Percentiles rank a stretch among this genome's conserved stretches.
phyloP scores from a whole-genome alignment of 768 basidiomycete genomes.

The Clitopilus passeckerianus region DNA sequence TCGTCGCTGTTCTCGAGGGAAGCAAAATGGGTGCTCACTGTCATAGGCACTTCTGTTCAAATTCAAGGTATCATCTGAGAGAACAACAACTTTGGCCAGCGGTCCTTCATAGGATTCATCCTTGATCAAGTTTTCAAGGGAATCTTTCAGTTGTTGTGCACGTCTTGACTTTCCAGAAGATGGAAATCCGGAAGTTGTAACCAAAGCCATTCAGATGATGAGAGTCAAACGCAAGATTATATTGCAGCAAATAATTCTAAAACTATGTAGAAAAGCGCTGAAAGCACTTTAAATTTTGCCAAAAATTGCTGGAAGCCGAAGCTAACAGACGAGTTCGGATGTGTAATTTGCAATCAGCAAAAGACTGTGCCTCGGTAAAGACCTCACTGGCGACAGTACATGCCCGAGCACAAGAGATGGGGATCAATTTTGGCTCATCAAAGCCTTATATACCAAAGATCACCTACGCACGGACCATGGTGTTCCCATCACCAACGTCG shows the following conservation, averaged over 20 bases:
- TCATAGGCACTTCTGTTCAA: conserved; percentile 66
- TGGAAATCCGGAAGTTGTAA: conserved; percentile 88
- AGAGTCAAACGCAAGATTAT: neutral
- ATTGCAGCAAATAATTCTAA: conserved; percentile 1
- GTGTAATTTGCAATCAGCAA: conserved; percentile 98
- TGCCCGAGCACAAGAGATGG: conserved; percentile 92
- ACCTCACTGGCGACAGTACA: conserved; percentile 96
- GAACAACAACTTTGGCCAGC: conserved; percentile 34
- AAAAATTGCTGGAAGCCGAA: conserved; percentile 92
- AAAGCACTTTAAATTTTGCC: conserved; percentile 36
- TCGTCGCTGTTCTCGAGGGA: neutral
- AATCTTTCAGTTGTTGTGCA: conserved; percentile 54
- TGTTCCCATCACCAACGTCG: conserved; percentile 1
- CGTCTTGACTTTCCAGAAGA: conserved; percentile 82
- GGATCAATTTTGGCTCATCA: conserved; percentile 9
- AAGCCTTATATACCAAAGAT: conserved; percentile 34
- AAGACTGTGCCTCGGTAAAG: conserved; percentile 91
- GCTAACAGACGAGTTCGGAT: conserved; percentile 91
- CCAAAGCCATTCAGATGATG: conserved; percentile 66
- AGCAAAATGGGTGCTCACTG: conserved; percentile 37
- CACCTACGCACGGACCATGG: conserved; percentile 50
- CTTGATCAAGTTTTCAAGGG: conserved; percentile 49
- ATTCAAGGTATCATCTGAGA: conserved; percentile 74
- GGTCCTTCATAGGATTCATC: conserved; percentile 52
- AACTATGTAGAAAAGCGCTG: conserved; percentile 17